phyloP scores from a whole-genome alignment of 2,329 filamentous ascomycete genomes.

The Orbilia brochopaga region DNA sequence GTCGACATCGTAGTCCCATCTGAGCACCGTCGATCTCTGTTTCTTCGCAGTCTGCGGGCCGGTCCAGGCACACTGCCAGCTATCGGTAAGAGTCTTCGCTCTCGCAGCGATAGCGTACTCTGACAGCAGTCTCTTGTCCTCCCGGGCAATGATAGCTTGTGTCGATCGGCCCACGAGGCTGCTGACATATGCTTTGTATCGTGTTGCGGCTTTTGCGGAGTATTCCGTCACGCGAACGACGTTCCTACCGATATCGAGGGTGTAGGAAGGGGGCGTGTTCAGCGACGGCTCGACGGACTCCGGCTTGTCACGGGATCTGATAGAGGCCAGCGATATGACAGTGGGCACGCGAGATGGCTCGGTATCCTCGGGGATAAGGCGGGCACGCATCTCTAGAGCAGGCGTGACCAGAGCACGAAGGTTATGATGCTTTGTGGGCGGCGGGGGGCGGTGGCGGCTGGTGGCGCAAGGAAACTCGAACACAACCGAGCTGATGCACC shows the following conservation, averaged over 20 bases:
- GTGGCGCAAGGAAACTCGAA: conserved; percentile 14
- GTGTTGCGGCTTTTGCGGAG: conserved; percentile 23
- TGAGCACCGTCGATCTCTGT: conserved; percentile 16
- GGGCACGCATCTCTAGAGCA: conserved; percentile 19
- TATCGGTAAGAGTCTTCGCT: conserved; percentile 12
- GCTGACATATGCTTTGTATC: conserved; percentile 24
- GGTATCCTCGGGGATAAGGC: conserved; percentile 10
- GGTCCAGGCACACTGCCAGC: conserved; percentile 16
- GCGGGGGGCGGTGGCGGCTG: conserved; percentile 5
- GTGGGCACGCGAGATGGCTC: conserved; percentile 15
- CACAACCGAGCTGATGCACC: conserved; percentile 15
- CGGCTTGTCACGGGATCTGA: conserved; percentile 19
- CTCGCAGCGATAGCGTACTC: conserved; percentile 29
- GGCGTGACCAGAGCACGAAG: conserved; percentile 1
- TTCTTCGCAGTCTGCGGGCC: conserved; percentile 11
- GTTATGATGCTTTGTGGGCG: conserved; percentile 16
- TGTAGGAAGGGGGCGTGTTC: conserved; percentile 12
- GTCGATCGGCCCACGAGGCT: conserved; percentile 17
- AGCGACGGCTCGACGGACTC: conserved; percentile 5
- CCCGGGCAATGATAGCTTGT: conserved; percentile 16
- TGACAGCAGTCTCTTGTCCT: conserved; percentile 19
- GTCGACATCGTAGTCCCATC: conserved; percentile 31
- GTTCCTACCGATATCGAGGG: conserved; percentile 12
- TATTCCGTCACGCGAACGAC: conserved; percentile 26
- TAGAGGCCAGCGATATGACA: conserved; percentile 2